Conservation (phyloP, 176 grass and related monocot genomes). For the Cymbopogon citratus region DNA sequence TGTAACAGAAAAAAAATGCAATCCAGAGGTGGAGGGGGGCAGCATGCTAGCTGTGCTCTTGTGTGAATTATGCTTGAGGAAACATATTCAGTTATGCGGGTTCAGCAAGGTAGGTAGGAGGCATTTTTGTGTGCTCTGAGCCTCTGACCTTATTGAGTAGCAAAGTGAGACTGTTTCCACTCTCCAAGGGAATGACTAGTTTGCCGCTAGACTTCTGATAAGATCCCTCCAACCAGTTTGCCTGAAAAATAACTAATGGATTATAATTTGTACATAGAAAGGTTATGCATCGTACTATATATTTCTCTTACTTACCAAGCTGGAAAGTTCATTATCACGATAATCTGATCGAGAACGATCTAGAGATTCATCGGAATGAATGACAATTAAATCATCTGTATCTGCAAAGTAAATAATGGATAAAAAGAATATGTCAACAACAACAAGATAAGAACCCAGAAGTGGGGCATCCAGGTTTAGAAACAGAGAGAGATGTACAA, state of each 20-base stretch:
- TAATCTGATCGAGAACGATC: constrained; percentile 49
- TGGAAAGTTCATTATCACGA: constrained; percentile 63
- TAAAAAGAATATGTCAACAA: constrained; percentile 11
- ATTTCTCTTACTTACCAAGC: constrained; percentile 50
- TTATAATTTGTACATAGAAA: constrained; percentile 3
- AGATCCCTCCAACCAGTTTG: constrained; percentile 73
- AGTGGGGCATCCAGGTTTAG: constrained; percentile 1
- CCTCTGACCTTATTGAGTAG: constrained; percentile 67
- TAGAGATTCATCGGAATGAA: constrained; percentile 58
- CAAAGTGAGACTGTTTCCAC: constrained; percentile 57
- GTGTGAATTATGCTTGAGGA: background rate
- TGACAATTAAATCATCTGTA: constrained; percentile 72
- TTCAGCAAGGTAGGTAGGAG: background rate
- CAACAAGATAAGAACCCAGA: background rate
- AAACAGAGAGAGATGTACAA: background rate
- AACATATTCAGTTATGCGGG: background rate
- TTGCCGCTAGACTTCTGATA: constrained; percentile 59
- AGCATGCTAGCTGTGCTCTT: background rate
- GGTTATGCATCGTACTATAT: background rate
- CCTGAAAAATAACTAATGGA: constrained; percentile 29
- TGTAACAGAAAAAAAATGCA: background rate
- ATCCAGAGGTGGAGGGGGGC: background rate
- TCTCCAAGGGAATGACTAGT: constrained; percentile 68
- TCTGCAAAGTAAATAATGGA: constrained; percentile 46
- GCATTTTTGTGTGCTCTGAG: background rate